Percentiles rank a stretch among this genome's conserved stretches.
Evolutionary conservation across 164 flowering plant genomes (phyloP).

Genomic region (Magnolia sinica): DNA sequence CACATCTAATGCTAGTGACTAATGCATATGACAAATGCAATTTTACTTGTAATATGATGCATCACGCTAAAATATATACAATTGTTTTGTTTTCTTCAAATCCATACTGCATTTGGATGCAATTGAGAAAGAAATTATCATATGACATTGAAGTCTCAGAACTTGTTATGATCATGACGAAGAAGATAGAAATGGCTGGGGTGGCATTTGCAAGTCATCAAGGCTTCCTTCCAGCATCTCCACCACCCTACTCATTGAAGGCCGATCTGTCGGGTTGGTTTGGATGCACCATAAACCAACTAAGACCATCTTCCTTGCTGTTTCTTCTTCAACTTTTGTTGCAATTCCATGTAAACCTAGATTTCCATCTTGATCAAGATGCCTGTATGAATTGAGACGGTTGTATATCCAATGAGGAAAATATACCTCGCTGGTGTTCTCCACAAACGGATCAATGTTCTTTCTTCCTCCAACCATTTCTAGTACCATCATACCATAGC

Average conservation of each 20-base stretch:
- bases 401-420: constrained; percentile 9
- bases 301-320: constrained; percentile 3
- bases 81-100: no score
- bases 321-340: not conserved
- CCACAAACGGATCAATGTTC: not conserved
- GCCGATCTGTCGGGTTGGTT: not conserved
- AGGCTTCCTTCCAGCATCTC: constrained; percentile 10
- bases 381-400: not conserved
- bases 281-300: constrained; percentile 14
- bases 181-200: constrained; percentile 7
- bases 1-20: constrained; percentile 16
- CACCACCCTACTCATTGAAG: constrained; percentile 5
- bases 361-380: not conserved
- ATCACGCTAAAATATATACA: no score
- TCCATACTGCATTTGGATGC: no score
- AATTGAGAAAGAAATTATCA: no score
- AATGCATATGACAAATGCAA: not conserved
- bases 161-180: not conserved
- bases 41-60: not conserved
- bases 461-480: constrained; percentile 7
- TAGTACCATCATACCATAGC: constrained; percentile 8
- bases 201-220: constrained; percentile 1
- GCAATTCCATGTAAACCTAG: not conserved
- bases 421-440: constrained; percentile 8
- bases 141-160: no score